These are phyloP conservation scores for Plasmopara halstedii DNA, from an alignment of 352 stramenopile species.

Conservation along the genomic window DNA sequence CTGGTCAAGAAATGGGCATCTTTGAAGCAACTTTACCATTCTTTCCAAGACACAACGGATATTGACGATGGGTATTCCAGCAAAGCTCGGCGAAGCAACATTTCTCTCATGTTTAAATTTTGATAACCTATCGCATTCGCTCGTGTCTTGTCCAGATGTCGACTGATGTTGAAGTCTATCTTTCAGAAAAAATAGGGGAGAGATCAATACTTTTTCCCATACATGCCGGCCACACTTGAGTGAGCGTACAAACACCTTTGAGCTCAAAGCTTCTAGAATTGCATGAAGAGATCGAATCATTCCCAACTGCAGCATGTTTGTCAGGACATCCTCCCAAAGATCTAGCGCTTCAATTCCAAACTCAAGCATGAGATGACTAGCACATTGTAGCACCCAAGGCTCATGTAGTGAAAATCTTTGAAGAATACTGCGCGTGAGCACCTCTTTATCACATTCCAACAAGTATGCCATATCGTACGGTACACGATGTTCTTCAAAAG, in stretches of 20 bases:
- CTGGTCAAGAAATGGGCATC: conserved; percentile 50
- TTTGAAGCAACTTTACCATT: conserved; percentile 39
- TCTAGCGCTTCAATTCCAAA: conserved; percentile 34
- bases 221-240: conserved; percentile 23
- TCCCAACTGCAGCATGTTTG: conserved; percentile 29
- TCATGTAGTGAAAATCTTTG: conserved; percentile 22
- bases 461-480: conserved; percentile 36
- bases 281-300: conserved; percentile 42
- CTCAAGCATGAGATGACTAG: conserved; percentile 40
- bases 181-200: conserved; percentile 11
- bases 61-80: conserved; percentile 9
- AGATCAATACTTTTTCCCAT: conserved; percentile 35
- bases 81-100: conserved; percentile 7
- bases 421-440: conserved; percentile 35
- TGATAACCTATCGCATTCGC: not conserved
- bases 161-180: not conserved
- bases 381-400: conserved; percentile 32
- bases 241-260: conserved; percentile 26
- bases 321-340: conserved; percentile 44
- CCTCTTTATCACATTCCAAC: conserved; percentile 39
- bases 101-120: not conserved
- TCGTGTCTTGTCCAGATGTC: not conserved
- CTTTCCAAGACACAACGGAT: conserved; percentile 19
- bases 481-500: conserved; percentile 47
- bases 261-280: conserved; percentile 29